Evolutionary conservation across 768 basidiomycete species (phyloP), one percentile per base, ranked within the genome.

Genomic region (Calvatia gigantea): DNA sequence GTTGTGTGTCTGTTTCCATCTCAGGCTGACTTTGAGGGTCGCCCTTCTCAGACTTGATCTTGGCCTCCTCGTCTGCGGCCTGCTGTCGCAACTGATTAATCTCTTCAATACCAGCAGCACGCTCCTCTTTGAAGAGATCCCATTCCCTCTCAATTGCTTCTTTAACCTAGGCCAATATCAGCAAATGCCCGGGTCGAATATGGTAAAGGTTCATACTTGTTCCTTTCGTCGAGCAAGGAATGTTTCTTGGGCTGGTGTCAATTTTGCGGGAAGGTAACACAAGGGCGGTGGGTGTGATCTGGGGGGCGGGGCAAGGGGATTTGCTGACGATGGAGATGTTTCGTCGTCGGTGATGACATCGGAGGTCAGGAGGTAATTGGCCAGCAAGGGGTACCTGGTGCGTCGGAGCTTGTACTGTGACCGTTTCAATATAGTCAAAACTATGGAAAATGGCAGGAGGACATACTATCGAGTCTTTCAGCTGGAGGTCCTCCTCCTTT

Each of bases 381-480:
- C 80, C 37, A 91, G 73, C 17, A 87, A 64, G 3, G 89, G 88
- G n/a, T 89, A 74, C 52, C 87, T 82, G 65, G 77, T 82, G 39
- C 82, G 78, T 58, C 89, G 84, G 58, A 86, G 79, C 68, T 90
- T 90, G 69, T 86, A 82, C 89, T 91, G 59, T n/a, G n/a, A n/a
- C n/a, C n/a, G 43, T 45, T 7, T 45, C 23, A 37, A 23, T 29
- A 4, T 56, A n/a, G 54, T 54, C 51, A 50, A 51, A 35, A 44
- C 7, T 29, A 11, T 28, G 23, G n/a, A 27, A 38, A 33, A 19
- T 25, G 23, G 21, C 17, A 31, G 17, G 38, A 23, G 21, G 17
- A 79, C 89, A 53, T 64, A 90, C 89, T 61, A 92, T 82, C 6
- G 87, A 90, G 63, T 91, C 89, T 70, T 85, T 88, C 47, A 91